Conservation (phyloP, 2,329 filamentous ascomycete species). For the Trichoderma cornu-damae region DNA sequence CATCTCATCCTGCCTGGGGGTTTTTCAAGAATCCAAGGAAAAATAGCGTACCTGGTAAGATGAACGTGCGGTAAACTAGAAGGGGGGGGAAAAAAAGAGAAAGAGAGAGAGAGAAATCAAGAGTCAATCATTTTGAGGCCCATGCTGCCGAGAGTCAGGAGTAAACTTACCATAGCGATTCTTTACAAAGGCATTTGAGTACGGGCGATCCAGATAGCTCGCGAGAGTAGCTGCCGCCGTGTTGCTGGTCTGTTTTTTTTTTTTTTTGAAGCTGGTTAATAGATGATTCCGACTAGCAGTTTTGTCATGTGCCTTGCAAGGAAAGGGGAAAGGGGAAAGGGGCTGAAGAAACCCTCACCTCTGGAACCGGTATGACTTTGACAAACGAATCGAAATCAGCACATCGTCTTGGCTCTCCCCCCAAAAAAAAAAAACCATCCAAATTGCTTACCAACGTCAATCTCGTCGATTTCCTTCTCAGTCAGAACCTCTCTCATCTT, state of each 20-base stretch:
- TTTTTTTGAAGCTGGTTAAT: neutral
- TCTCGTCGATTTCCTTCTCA: slow-evolving; percentile 63
- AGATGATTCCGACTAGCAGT: neutral
- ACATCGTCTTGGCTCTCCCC: no score
- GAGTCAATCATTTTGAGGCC: neutral
- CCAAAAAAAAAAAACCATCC: no score
- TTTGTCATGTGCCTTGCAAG: neutral
- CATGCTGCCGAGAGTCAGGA: neutral
- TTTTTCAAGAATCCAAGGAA: no score
- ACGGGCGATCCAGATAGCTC: slow-evolving; percentile 69
- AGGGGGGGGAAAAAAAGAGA: no score
- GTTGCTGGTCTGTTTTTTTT: slow-evolving; percentile 67
- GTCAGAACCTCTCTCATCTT: slow-evolving; percentile 64
- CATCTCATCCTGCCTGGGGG: neutral
- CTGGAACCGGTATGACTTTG: slow-evolving; percentile 70
- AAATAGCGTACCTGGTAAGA: neutral
- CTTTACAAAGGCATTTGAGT: slow-evolving; percentile 79
- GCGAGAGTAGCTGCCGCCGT: slow-evolving; percentile 74
- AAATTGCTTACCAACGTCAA: slow-evolving; percentile 56
- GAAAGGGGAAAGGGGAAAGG: no score
- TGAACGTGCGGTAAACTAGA: slow-evolving; percentile 8
- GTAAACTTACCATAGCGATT: slow-evolving; percentile 58
- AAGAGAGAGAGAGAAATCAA: no score
- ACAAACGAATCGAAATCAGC: slow-evolving; percentile 20
- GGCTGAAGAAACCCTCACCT: slow-evolving; percentile 25